These are phyloP conservation scores for Stephanodiscus minutulus DNA, from an alignment of 108 stramenopile genomes.

Conservation along the genomic window DNA sequence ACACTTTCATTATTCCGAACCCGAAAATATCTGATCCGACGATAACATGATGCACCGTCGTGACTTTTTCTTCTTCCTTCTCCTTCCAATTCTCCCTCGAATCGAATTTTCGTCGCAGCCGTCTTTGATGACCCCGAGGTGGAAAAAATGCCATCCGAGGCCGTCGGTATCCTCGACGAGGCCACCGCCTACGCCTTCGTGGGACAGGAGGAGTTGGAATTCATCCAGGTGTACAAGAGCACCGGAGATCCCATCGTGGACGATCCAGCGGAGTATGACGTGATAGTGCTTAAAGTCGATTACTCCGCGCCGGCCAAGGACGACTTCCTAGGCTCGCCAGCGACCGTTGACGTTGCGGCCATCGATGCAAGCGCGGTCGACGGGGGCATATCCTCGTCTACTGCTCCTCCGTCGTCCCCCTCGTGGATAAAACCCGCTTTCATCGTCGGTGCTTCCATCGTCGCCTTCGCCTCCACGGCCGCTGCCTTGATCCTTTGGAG, in stretches of 20 bases:
- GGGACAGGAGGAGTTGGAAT: slow-evolving; percentile 19
- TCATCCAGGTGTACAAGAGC: slow-evolving; percentile 23
- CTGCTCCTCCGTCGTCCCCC: background rate
- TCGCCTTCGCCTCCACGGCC: slow-evolving; percentile 24
- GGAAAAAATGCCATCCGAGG: slow-evolving; percentile 8
- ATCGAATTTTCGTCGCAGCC: slow-evolving; percentile 4
- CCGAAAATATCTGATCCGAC: slow-evolving; percentile 1
- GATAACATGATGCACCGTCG: background rate
- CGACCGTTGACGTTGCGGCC: background rate
- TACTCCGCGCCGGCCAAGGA: slow-evolving; percentile 9
- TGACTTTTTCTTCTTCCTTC: background rate
- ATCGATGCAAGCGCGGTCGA: background rate
- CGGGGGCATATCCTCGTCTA: background rate
- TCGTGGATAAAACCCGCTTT: slow-evolving; percentile 37
- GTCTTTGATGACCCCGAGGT: slow-evolving; percentile 21
- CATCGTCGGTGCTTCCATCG: slow-evolving; percentile 21
- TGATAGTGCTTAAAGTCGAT: slow-evolving; percentile 30
- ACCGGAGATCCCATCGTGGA: slow-evolving; percentile 26
- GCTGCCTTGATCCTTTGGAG: slow-evolving; percentile 28
- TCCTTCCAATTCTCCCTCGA: background rate
- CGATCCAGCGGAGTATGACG: slow-evolving; percentile 16
- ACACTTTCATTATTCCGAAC: too few species aligned
- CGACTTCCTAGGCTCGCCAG: background rate
- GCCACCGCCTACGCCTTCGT: slow-evolving; percentile 35
- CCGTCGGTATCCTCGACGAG: slow-evolving; percentile 27